Evolutionary conservation across 441 rosid genomes (phyloP), one percentile per base, ranked within the genome.

Genomic region (Adansonia gregorii): DNA sequence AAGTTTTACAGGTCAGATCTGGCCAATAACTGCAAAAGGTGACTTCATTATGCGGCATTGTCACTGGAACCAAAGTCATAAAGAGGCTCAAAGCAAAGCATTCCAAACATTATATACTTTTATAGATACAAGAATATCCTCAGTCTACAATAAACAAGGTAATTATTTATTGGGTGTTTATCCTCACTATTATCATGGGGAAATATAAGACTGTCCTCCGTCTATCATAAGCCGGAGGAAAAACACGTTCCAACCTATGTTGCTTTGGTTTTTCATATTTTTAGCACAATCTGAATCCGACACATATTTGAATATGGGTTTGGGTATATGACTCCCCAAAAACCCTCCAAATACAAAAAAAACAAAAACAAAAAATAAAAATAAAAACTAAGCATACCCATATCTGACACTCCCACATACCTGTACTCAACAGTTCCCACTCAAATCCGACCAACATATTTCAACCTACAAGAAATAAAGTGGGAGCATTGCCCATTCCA

Each of bases 71-170:
- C 52, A 10, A 71, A 71, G 17, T 52, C 74, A 68, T 46, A 49
- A 43, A 51, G 24, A 51, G 46, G 46, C 55, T 55, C 51, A 72
- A 39, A 72, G 65, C 17, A 72, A 72, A 72, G 41, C 31, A 41
- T 56, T 19, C 1, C 6, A 72, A 56, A 41, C 12, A 45, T 72
- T 56, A 41, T 35, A 12, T 39, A 17, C 22, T 11, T 51, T 52
- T 1, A 52, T 56, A 52, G 3, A 54, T 71, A 35, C 2, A 4
- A 54, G 27, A 56, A 19, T 56, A 19, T 56, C 14, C 52, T 72
- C 51, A 39, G 14, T 68, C 58, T n/a, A 17, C 75, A 72, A 31
- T 31, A 54, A 52, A 31, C 27, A 71, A 15, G 31, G 75, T 35
- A 72, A 55, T 17, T 35, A 17, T 72, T 17, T 35, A 17, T 72